Conservation (phyloP, 352 stramenopile species). For the Pythium aphanidermatum region DNA sequence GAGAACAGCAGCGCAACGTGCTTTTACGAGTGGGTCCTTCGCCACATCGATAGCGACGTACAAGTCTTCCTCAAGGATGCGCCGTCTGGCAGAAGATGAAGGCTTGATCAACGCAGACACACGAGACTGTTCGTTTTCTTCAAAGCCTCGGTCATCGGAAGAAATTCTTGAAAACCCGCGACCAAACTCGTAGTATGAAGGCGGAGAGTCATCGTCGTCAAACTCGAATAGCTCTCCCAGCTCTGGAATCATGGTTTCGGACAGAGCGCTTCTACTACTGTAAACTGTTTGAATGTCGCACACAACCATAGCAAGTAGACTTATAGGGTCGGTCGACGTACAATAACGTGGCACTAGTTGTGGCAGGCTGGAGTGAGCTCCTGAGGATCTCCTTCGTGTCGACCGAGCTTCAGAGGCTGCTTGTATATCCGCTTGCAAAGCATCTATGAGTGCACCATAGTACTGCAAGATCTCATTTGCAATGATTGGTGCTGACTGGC, state of each 20-base stretch:
- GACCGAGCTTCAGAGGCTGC: background rate
- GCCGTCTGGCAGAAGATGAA: slow-evolving; percentile 16
- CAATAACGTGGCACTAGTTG: slow-evolving; percentile 25
- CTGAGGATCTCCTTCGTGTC: no score
- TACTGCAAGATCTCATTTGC: slow-evolving; percentile 76
- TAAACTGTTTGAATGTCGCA: slow-evolving; percentile 80
- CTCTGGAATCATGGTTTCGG: slow-evolving; percentile 55
- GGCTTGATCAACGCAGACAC: slow-evolving; percentile 50
- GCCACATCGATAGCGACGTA: slow-evolving; percentile 13
- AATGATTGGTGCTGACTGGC: slow-evolving; percentile 51
- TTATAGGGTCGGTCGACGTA: slow-evolving; percentile 43
- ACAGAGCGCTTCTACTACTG: slow-evolving; percentile 66
- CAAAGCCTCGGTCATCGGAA: background rate
- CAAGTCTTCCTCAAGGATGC: slow-evolving; percentile 8
- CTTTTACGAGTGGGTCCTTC: slow-evolving; percentile 62
- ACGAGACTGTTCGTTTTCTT: background rate
- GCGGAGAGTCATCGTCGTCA: slow-evolving; percentile 53
- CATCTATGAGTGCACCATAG: slow-evolving; percentile 58
- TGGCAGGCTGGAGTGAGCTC: slow-evolving; percentile 18
- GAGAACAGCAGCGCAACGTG: slow-evolving; percentile 60
- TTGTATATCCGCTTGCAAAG: slow-evolving; percentile 30
- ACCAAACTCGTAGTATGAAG: slow-evolving; percentile 5
- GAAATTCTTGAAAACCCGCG: background rate
- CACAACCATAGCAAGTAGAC: slow-evolving; percentile 60
- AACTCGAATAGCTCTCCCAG: slow-evolving; percentile 72